These are phyloP conservation scores for Auxenochlorella protothecoides DNA, from an alignment of 139 green algal genomes.

Conservation along the genomic window DNA sequence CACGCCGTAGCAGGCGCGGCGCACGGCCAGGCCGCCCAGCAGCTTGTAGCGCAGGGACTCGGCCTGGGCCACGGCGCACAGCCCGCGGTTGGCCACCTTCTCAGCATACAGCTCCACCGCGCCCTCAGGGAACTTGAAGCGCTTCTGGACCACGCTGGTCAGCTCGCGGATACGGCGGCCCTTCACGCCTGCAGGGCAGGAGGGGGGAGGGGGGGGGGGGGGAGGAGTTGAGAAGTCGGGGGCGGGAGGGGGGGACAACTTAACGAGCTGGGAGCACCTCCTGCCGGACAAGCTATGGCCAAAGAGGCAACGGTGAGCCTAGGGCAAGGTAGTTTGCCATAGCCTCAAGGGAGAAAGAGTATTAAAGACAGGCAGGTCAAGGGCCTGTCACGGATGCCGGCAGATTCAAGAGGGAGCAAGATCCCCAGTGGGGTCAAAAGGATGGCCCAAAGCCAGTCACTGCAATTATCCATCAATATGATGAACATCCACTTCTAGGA, in stretches of 20 bases:
- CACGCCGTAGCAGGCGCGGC: conserved; percentile 97
- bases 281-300: too few species aligned
- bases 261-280: neutral
- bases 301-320: neutral
- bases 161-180: conserved; percentile 96
- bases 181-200: conserved; percentile 76
- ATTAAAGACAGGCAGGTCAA: too few species aligned
- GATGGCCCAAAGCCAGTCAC: neutral
- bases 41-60: conserved; percentile 99
- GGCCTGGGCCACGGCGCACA: conserved; percentile 96
- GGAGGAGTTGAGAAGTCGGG: neutral
- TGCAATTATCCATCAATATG: neutral
- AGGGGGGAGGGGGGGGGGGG: neutral
- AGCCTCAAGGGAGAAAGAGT: too few species aligned
- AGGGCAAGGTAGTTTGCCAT: neutral
- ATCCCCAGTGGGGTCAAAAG: neutral
- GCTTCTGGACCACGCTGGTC: conserved; percentile 97
- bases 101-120: conserved; percentile 98
- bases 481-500: too few species aligned
- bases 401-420: too few species aligned
- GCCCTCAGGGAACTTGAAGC: conserved; percentile 93
- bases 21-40: conserved; percentile 92
- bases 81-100: conserved; percentile 94
- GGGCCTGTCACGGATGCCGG: too few species aligned
- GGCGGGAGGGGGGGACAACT: neutral